phyloP scores from a whole-genome alignment of 2,329 filamentous ascomycete genomes.

The Sporothrix schenckii region DNA sequence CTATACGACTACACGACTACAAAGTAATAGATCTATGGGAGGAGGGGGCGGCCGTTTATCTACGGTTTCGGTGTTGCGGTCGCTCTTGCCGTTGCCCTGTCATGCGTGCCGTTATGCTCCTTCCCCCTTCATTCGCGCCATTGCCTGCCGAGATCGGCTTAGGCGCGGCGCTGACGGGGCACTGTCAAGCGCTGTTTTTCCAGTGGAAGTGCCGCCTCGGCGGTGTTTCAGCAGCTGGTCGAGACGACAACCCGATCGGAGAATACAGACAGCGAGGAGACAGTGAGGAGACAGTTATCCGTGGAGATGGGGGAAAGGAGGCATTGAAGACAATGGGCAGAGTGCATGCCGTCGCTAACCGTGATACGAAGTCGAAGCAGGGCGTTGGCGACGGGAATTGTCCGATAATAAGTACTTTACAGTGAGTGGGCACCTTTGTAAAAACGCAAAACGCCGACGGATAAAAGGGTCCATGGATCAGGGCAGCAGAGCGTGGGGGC shows the following conservation, averaged over 20 bases:
- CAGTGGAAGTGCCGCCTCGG: constrained; percentile 10
- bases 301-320: too few relatives aligned
- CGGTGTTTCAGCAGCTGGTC: constrained; percentile 3
- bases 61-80: not conserved
- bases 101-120: not conserved
- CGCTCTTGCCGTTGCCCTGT: not conserved
- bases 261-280: not conserved
- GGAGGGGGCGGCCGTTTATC: not conserved
- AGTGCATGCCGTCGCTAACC: constrained; percentile 11
- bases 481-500: not conserved
- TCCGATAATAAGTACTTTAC: constrained; percentile 5
- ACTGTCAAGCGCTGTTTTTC: not conserved
- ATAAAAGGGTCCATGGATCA: not conserved
- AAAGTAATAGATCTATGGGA: not conserved
- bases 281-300: not conserved
- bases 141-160: constrained; percentile 27
- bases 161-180: not conserved
- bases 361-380: not conserved
- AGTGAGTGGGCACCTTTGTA: not conserved
- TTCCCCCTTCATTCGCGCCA: not conserved
- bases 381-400: not conserved
- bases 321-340: not conserved
- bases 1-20: not conserved
- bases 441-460: not conserved
- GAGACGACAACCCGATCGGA: constrained; percentile 17